Conservation (phyloP, 2,329 filamentous ascomycete genomes). For the Talaromyces sp. region DNA sequence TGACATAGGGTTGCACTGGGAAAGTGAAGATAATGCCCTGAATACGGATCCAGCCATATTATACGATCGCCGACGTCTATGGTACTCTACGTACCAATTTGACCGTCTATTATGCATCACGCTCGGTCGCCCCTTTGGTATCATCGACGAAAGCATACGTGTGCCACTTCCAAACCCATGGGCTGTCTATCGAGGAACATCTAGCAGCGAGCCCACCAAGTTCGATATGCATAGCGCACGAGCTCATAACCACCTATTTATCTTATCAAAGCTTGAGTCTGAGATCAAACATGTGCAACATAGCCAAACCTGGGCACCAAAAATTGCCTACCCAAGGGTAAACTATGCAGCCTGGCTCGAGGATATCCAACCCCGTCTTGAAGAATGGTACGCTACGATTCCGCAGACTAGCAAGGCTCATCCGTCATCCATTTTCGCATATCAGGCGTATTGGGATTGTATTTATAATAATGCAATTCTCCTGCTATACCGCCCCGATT, state of each 20-base stretch:
- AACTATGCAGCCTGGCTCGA: conserved; percentile 23
- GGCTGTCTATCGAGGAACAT: neutral
- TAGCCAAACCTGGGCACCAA: conserved; percentile 19
- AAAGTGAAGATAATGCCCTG: conserved; percentile 18
- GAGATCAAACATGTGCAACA: conserved; percentile 32
- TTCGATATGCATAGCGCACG: conserved; percentile 21
- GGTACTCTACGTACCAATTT: conserved; percentile 5
- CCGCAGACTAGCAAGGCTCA: conserved; percentile 20
- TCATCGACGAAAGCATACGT: conserved; percentile 12
- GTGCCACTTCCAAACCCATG: conserved; percentile 19
- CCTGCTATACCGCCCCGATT: conserved; percentile 27
- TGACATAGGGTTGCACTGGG: conserved; percentile 30
- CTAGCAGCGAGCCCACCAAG: conserved; percentile 18
- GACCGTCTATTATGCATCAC: conserved; percentile 7
- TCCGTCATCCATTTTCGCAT: conserved; percentile 24
- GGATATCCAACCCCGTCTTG: conserved; percentile 26
- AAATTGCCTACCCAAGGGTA: conserved; percentile 24
- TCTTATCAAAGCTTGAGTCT: conserved; percentile 26
- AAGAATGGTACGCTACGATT: conserved; percentile 26
- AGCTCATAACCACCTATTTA: conserved; percentile 26
- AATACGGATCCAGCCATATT: conserved; percentile 17
- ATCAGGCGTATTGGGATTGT: conserved; percentile 26
- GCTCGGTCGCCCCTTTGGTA: conserved; percentile 4
- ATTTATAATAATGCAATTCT: conserved; percentile 27
- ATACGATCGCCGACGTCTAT: conserved; percentile 20